Evolutionary conservation across 73 alveolate species (phyloP), one percentile per base, ranked within the genome.

Genomic region (Paramecium tetraurelia): DNA sequence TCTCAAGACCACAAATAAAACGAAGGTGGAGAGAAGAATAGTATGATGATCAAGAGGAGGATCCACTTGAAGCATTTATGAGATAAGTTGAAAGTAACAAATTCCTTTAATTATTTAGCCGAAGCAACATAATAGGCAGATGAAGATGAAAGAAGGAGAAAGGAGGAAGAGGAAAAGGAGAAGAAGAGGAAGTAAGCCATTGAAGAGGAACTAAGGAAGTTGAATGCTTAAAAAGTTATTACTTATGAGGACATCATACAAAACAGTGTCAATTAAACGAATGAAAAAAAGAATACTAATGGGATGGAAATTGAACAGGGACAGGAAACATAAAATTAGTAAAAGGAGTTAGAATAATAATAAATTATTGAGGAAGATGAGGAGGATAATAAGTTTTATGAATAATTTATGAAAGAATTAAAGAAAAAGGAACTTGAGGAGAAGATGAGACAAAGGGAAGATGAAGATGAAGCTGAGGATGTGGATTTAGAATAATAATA

Each of bases 401-500:
- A 85, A 58, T 48, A 88, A 41, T 86, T 93, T 57, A 59, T 58
- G 58, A 92, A 93, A 70, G 90, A 85, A 43, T 20, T 93, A 89
- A 58, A 57, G 21, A 92, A 92, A 43, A 38, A 29, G 22, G 88
- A 83, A 40, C 11, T 89, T 83, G 96, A 86, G 53, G 85, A 41
- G 16, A 63, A 85, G 11, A 89, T 72, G 43, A 88, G 92, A 58
- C 63, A 93, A 9, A 94, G 92, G 24, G 92, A 72, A 44, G 93
- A 95, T 71, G 93, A 92, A 85, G 96, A 93, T 85, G 96, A 96
- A 77, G 93, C 86, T 57, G 97, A 93, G 24, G 99, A 97, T 92
- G 98, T 95, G 29, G 99, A 98, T 72, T 94, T 95, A 92, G 97
- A 93, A 84, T 88, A 96, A 58, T 88, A 92, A 92, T 95, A 97